These are phyloP conservation scores for Exidia glandulosa DNA, from an alignment of 768 basidiomycete species.

Conservation along the genomic window DNA sequence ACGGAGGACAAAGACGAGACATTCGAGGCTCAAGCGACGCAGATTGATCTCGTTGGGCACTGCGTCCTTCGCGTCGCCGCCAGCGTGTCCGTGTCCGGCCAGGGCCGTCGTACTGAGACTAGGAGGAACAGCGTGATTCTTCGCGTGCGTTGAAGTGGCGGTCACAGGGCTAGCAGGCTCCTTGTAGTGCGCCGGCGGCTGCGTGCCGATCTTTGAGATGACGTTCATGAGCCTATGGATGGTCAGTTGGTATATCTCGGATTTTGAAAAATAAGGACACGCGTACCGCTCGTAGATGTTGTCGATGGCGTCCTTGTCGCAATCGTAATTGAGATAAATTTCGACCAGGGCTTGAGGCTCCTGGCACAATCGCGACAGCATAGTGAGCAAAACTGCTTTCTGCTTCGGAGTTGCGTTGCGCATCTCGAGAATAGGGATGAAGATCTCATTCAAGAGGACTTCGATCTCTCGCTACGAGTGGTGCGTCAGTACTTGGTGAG, in stretches of 20 bases:
- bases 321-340: constrained; percentile 98
- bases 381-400: constrained; percentile 83
- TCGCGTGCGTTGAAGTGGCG: constrained; percentile 38
- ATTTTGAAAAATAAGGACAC: neutral
- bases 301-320: constrained; percentile 86
- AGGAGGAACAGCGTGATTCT: constrained; percentile 37
- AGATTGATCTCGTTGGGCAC: constrained; percentile 77
- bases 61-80: constrained; percentile 39
- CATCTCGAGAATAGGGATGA: constrained; percentile 98
- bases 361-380: constrained; percentile 80
- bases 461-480: constrained; percentile 88
- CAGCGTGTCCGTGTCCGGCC: constrained; percentile 23
- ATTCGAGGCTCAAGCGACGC: constrained; percentile 88
- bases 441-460: constrained; percentile 96
- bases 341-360: constrained; percentile 97
- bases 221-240: constrained; percentile 76
- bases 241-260: neutral
- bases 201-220: constrained; percentile 78
- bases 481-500: neutral
- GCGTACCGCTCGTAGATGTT: constrained; percentile 94
- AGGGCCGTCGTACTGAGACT: constrained; percentile 58
- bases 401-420: constrained; percentile 90
- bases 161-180: constrained; percentile 52
- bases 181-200: constrained; percentile 40
- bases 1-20: constrained; percentile 75